phyloP scores from a whole-genome alignment of 75 land plant species.

The Picea glauca region DNA sequence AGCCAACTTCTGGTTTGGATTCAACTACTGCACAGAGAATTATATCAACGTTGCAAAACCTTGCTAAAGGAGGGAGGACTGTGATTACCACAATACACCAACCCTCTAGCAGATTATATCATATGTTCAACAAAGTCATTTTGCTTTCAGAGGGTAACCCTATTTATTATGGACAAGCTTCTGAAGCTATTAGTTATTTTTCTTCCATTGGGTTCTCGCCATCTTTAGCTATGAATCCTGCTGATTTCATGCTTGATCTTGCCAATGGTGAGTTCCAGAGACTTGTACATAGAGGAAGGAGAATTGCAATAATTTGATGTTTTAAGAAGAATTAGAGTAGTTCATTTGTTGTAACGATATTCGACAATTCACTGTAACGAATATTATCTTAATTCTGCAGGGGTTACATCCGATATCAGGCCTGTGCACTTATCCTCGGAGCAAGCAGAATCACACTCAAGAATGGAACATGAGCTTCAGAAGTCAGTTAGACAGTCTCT shows the following conservation, averaged over 20 bases:
- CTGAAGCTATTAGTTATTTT: slow-evolving; percentile 47
- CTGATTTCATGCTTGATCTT: slow-evolving; percentile 71
- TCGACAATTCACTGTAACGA: background rate
- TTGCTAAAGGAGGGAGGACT: slow-evolving; percentile 57
- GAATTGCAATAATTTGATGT: background rate
- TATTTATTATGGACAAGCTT: slow-evolving; percentile 42
- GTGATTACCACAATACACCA: slow-evolving; percentile 71
- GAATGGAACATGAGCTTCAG: background rate
- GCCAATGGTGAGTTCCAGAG: slow-evolving; percentile 51
- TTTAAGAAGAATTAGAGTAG: background rate
- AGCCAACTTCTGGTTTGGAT: slow-evolving; percentile 78
- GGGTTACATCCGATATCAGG: slow-evolving; percentile 3
- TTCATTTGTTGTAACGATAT: background rate
- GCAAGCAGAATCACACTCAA: background rate
- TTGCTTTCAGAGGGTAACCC: slow-evolving; percentile 50
- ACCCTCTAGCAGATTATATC: slow-evolving; percentile 68
- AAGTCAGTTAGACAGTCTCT: slow-evolving; percentile 6
- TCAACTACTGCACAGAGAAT: slow-evolving; percentile 60
- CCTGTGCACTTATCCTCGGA: background rate
- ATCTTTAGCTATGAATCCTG: slow-evolving; percentile 49
- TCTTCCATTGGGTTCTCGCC: slow-evolving; percentile 46
- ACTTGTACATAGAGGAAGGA: too few relatives aligned
- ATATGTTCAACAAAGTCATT: slow-evolving; percentile 64
- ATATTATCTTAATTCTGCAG: background rate
- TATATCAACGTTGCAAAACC: slow-evolving; percentile 27